Conservation (phyloP, 768 basidiomycete species). For the Suillus sp. region DNA sequence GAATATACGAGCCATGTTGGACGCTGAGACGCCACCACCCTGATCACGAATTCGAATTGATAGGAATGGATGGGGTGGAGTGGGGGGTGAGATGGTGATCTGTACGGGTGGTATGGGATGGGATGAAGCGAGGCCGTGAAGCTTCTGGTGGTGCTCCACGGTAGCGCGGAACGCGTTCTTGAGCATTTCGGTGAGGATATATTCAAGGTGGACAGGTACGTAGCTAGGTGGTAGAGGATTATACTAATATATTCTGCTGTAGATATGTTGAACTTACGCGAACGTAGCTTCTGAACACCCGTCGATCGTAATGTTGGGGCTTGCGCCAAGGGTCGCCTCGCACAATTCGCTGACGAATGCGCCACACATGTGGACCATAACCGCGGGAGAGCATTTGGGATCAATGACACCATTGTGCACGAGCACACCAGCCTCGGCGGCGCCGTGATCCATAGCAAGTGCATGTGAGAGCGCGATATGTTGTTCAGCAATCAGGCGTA, state of each 20-base stretch:
- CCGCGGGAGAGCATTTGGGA: slow-evolving; percentile 65
- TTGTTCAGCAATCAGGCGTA: slow-evolving; percentile 88
- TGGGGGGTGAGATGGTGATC: slow-evolving; percentile 69
- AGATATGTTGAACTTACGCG: slow-evolving; percentile 53
- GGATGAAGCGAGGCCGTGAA: slow-evolving; percentile 37
- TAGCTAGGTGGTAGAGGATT: slow-evolving; percentile 50
- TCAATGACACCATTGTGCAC: slow-evolving; percentile 74
- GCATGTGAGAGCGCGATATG: slow-evolving; percentile 83
- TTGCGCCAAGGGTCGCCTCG: slow-evolving; percentile 77
- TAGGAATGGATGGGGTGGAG: slow-evolving; percentile 48
- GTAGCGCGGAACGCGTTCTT: slow-evolving; percentile 93
- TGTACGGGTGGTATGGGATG: slow-evolving; percentile 58
- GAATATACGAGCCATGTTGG: slow-evolving; percentile 78
- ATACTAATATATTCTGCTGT: neutral
- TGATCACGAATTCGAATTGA: slow-evolving; percentile 83
- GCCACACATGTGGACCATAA: slow-evolving; percentile 77
- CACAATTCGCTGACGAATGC: slow-evolving; percentile 85
- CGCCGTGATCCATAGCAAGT: slow-evolving; percentile 40
- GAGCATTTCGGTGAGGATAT: slow-evolving; percentile 86
- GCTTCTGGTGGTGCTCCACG: slow-evolving; percentile 68
- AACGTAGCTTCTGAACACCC: slow-evolving; percentile 73
- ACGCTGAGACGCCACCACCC: slow-evolving; percentile 79
- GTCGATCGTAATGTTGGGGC: slow-evolving; percentile 68
- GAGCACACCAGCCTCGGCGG: slow-evolving; percentile 21
- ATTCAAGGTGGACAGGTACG: slow-evolving; percentile 88